phyloP scores from a whole-genome alignment of 2,329 filamentous ascomycete genomes.

The Scedosporium aurantiacum region DNA sequence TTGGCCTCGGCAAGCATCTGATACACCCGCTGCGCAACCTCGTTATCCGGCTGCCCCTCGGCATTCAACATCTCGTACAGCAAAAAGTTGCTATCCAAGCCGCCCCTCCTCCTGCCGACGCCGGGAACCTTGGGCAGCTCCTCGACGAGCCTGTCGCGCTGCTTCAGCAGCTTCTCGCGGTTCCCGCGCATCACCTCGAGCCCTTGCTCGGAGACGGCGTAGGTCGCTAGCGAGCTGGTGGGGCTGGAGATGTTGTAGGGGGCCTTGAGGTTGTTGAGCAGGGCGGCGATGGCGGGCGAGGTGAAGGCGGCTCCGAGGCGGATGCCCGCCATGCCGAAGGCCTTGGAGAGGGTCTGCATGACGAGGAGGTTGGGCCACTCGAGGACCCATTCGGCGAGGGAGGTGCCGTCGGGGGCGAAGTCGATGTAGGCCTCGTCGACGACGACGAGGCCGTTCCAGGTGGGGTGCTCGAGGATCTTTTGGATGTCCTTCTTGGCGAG shows the following conservation, averaged over 20 bases:
- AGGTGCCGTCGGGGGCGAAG: constrained; percentile 67
- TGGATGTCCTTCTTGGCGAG: constrained; percentile 66
- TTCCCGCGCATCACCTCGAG: constrained; percentile 63
- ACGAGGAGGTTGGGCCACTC: constrained; percentile 95
- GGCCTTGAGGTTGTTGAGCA: constrained; percentile 89
- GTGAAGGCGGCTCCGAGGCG: constrained; percentile 80
- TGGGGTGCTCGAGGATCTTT: constrained; percentile 67
- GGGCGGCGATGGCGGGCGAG: constrained; percentile 57
- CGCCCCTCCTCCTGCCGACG: constrained; percentile 71
- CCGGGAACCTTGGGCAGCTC: constrained; percentile 68
- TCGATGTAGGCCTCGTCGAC: constrained; percentile 95
- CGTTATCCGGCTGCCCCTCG: constrained; percentile 66
- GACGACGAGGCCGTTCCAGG: constrained; percentile 90
- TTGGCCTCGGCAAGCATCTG: constrained; percentile 71
- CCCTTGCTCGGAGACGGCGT: constrained; percentile 57
- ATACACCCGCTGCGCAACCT: constrained; percentile 68
- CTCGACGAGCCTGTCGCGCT: constrained; percentile 63
- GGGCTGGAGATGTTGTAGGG: constrained; percentile 92
- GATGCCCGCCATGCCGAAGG: constrained; percentile 91
- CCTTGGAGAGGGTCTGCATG: constrained; percentile 97
- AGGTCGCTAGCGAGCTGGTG: constrained; percentile 68
- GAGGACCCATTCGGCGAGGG: constrained; percentile 79
- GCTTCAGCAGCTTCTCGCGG: constrained; percentile 56
- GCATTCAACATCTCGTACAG: constrained; percentile 76
- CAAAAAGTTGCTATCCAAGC: constrained; percentile 75